Evolutionary conservation across 192 early-diverging fungal genomes (phyloP).

Genomic region (Umbelopsis sp.): DNA sequence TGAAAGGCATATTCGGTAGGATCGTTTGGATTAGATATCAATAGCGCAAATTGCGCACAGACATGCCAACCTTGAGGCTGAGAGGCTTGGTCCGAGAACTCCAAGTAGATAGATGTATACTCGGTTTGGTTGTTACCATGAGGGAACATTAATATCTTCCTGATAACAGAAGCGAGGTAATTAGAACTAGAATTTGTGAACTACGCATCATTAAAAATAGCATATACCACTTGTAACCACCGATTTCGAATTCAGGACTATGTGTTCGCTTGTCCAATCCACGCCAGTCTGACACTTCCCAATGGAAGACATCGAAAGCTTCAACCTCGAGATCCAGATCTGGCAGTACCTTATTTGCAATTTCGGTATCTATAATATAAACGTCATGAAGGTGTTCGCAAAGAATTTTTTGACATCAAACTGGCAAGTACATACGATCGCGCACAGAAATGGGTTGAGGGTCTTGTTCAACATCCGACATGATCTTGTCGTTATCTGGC

Average conservation of each 20-base stretch:
- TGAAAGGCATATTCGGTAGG: constrained; percentile 54
- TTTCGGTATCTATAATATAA: constrained; percentile 10
- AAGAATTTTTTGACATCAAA: no score
- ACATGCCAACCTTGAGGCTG: constrained; percentile 70
- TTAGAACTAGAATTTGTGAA: background rate
- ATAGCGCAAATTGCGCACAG: constrained; percentile 82
- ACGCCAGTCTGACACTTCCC: constrained; percentile 32
- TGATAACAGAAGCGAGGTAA: constrained; percentile 20
- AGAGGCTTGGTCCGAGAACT: constrained; percentile 72
- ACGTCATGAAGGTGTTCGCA: background rate
- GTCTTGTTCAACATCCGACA: constrained; percentile 13
- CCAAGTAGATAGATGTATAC: constrained; percentile 81
- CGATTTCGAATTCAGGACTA: constrained; percentile 28
- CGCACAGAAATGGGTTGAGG: constrained; percentile 14
- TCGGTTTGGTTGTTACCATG: constrained; percentile 78
- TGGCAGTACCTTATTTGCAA: constrained; percentile 23
- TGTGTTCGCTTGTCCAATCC: constrained; percentile 19
- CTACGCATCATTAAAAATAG: background rate
- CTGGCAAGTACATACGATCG: background rate
- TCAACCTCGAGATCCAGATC: constrained; percentile 29
- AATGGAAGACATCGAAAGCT: constrained; percentile 18
- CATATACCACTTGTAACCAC: constrained; percentile 30
- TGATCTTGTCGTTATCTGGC: constrained; percentile 15
- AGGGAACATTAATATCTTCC: constrained; percentile 90
- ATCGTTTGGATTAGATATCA: constrained; percentile 74